phyloP scores from a whole-genome alignment of 345 rosid genomes.

The Eucalyptus pauciflora region DNA sequence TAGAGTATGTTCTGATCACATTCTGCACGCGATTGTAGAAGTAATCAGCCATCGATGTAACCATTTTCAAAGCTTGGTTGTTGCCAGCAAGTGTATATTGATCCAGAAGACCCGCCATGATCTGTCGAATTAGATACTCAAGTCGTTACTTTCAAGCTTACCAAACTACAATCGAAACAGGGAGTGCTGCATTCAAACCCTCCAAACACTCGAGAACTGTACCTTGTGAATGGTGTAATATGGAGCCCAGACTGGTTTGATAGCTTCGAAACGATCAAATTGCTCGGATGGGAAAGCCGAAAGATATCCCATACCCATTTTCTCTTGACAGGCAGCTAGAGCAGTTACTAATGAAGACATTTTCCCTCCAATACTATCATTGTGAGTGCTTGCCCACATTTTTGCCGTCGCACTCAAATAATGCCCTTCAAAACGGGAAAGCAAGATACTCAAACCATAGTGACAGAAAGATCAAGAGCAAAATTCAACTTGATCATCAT shows the following conservation, averaged over 20 bases:
- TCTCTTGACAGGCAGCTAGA: conserved; percentile 60
- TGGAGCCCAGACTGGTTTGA: conserved; percentile 93
- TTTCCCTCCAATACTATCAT: conserved; percentile 48
- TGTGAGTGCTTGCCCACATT: conserved; percentile 95
- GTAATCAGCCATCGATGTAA: conserved; percentile 77
- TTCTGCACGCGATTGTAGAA: conserved; percentile 76
- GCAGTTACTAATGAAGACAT: conserved; percentile 67
- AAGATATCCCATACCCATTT: conserved; percentile 74
- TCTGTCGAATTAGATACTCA: conserved; percentile 28
- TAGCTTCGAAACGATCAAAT: conserved; percentile 83
- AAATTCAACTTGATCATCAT: neutral
- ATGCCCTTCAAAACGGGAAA: conserved; percentile 53
- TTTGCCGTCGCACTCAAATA: conserved; percentile 87
- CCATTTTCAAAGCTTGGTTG: conserved; percentile 61
- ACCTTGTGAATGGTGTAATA: conserved; percentile 98
- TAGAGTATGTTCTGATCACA: conserved; percentile 39
- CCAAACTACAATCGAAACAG: neutral
- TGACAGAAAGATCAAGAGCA: neutral
- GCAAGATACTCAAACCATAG: neutral
- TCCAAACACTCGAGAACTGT: neutral
- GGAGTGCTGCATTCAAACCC: neutral
- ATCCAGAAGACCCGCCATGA: conserved; percentile 86
- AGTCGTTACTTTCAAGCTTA: neutral
- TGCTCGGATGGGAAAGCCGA: conserved; percentile 84
- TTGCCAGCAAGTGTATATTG: conserved; percentile 62